A percentile compares a stretch with the other conserved stretches of the same genome.
Evolutionary conservation across 306 rosid species (phyloP).

Genomic region (Vigna radiata): DNA sequence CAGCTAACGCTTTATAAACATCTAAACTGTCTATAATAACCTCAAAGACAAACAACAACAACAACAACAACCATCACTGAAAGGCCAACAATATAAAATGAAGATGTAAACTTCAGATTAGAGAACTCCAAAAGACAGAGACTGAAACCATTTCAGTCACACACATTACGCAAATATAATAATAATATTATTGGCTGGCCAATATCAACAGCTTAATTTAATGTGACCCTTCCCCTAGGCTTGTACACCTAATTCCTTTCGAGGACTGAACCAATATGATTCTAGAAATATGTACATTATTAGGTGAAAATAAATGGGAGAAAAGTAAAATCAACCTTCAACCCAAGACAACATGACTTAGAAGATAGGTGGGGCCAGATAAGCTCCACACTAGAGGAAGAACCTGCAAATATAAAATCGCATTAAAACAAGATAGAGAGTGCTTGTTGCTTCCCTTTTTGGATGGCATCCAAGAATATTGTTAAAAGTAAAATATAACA

Average conservation of each 20-base stretch:
- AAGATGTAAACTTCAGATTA: slow-evolving; percentile 8
- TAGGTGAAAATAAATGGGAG: neutral
- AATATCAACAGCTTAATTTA: slow-evolving; percentile 10
- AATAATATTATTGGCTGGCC: neutral
- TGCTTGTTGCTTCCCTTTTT: neutral
- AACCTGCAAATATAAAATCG: slow-evolving; percentile 53
- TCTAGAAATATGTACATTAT: neutral
- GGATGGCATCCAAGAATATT: neutral
- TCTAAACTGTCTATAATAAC: neutral
- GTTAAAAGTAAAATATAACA: neutral
- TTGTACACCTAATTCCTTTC: slow-evolving; percentile 7
- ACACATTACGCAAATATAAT: slow-evolving; percentile 22
- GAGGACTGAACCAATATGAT: neutral
- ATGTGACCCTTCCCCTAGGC: neutral
- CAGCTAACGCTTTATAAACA: slow-evolving; percentile 17
- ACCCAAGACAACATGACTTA: slow-evolving; percentile 50
- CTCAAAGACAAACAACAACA: slow-evolving; percentile 21
- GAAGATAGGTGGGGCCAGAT: slow-evolving; percentile 58
- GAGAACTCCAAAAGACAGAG: neutral
- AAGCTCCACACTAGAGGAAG: slow-evolving; percentile 47
- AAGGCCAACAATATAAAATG: neutral
- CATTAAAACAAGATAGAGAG: slow-evolving; percentile 26
- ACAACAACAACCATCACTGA: neutral
- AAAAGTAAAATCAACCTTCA: slow-evolving; percentile 61
- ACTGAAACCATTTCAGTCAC: neutral